Conservation (phyloP, 805 yeast species). For the Saccharomycopsis javanensis region DNA sequence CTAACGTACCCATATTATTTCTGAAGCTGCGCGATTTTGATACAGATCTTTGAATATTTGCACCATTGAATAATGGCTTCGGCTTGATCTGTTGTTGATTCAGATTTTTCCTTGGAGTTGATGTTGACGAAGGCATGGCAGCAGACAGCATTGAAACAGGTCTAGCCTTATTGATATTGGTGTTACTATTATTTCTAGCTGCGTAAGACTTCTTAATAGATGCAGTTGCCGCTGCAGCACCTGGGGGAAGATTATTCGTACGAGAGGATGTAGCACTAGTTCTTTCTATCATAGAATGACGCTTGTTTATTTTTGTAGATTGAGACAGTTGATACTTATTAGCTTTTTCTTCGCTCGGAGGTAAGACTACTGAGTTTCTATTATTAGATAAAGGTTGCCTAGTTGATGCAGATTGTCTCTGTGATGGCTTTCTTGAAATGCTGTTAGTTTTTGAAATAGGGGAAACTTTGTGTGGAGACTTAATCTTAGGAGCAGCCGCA, state of each 20-base stretch:
- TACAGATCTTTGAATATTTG: not conserved
- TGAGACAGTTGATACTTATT: not conserved
- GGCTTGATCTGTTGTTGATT: slow-evolving; percentile 4
- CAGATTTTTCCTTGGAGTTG: not conserved
- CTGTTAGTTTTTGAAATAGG: not conserved
- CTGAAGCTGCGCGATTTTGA: not conserved
- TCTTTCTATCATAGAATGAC: not conserved
- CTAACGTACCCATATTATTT: slow-evolving; percentile 9
- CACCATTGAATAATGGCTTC: not conserved
- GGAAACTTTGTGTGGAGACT: not conserved
- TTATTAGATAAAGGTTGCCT: not conserved
- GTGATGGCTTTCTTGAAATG: not conserved
- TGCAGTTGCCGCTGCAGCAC: not conserved
- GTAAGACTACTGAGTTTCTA: not conserved
- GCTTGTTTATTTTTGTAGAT: not conserved
- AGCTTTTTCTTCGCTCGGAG: not conserved
- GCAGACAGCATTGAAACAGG: slow-evolving; percentile 16
- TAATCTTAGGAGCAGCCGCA: not conserved
- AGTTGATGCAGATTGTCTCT: not conserved
- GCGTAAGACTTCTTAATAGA: not conserved
- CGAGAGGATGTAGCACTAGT: not conserved
- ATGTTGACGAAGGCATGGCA: slow-evolving; percentile 4
- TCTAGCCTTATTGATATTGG: slow-evolving; percentile 3
- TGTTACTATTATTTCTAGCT: not conserved
- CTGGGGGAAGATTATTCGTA: not conserved